Conservation (phyloP, 257 asterid species). For the Solanum piurae region DNA sequence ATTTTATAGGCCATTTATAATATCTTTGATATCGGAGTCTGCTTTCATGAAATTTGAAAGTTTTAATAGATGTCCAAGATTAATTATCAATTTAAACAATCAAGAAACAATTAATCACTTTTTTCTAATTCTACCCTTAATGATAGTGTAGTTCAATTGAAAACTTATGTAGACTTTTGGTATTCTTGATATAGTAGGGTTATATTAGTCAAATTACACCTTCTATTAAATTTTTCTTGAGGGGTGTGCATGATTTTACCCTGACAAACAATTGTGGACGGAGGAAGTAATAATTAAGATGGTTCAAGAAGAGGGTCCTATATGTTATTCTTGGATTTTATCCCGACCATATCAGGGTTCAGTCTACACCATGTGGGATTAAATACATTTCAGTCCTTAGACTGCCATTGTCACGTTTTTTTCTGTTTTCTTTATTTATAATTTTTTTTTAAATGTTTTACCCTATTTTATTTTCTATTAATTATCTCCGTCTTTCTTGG, state of each 20-base stretch:
- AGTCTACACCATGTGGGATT: not conserved
- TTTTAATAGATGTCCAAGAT: too few relatives aligned
- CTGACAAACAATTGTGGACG: too few relatives aligned
- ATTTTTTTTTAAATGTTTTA: not conserved
- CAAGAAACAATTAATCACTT: too few relatives aligned
- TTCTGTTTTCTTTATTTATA: not conserved
- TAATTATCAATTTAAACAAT: too few relatives aligned
- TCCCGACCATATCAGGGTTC: not conserved
- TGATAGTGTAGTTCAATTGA: too few relatives aligned
- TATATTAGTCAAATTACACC: too few relatives aligned
- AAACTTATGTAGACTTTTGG: too few relatives aligned
- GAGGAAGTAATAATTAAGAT: not conserved
- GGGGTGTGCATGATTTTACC: too few relatives aligned
- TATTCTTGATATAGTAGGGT: too few relatives aligned
- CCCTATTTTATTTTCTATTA: not conserved
- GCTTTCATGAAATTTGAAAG: not conserved
- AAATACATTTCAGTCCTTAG: not conserved
- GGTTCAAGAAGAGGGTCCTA: not conserved
- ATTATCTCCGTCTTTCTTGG: not conserved
- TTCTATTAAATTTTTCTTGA: too few relatives aligned
- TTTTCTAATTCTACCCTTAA: too few relatives aligned
- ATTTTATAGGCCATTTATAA: not conserved
- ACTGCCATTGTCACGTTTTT: not conserved
- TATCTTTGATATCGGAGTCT: not conserved
- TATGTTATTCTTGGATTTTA: not conserved